Evolutionary conservation across 139 green algal species (phyloP).

Genomic region (Coelastrella sp.): DNA sequence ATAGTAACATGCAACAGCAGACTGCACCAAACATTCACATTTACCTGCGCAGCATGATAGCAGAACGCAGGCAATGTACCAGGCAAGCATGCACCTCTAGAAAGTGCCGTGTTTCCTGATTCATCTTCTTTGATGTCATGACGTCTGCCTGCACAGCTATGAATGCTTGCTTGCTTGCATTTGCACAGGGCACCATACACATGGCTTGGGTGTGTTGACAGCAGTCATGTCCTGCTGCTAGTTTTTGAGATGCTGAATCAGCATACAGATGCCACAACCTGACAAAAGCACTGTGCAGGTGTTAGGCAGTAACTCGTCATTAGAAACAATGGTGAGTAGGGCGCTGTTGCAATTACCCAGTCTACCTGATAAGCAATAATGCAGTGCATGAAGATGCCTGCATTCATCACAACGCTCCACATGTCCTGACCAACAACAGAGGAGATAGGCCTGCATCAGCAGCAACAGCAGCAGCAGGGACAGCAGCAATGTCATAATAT

Average conservation of each 20-base stretch:
- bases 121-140: background rate
- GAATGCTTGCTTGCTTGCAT: background rate
- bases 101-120: background rate
- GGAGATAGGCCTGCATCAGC: conserved; percentile 54
- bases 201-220: too few relatives aligned
- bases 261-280: too few relatives aligned
- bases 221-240: too few relatives aligned
- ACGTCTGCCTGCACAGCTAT: background rate
- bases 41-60: conserved; percentile 61
- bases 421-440: conserved; percentile 48
- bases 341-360: background rate
- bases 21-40: conserved; percentile 58
- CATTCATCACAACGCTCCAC: conserved; percentile 57
- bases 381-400: conserved; percentile 59
- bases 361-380: conserved; percentile 60
- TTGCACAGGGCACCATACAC: too few relatives aligned
- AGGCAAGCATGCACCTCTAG: background rate
- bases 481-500: background rate
- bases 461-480: background rate
- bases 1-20: conserved; percentile 47
- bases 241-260: too few relatives aligned
- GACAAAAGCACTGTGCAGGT: too few relatives aligned
- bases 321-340: background rate
- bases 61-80: background rate
- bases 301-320: background rate